A percentile compares a stretch with the other conserved stretches of the same genome.
phyloP scores from a whole-genome alignment of 495 filamentous ascomycete genomes.

The Parmelia sp. region DNA sequence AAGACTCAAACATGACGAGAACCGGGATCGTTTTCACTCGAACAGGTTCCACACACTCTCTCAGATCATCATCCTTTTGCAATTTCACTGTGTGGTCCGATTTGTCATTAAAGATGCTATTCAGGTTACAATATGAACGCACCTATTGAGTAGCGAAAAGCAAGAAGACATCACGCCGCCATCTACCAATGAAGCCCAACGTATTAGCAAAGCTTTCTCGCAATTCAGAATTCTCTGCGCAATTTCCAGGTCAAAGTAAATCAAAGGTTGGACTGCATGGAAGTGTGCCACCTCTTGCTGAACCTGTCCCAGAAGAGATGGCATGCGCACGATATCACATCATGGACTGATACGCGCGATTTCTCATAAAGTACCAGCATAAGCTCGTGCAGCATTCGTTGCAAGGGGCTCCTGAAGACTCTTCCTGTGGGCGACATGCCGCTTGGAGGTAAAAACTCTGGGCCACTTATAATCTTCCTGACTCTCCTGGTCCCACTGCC shows the following conservation, averaged over 20 bases:
- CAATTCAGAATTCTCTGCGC: background rate
- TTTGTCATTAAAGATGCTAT: background rate
- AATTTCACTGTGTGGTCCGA: background rate
- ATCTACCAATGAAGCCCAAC: background rate
- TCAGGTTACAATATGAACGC: background rate
- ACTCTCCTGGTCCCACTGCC: background rate
- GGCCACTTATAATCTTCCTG: background rate
- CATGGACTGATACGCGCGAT: background rate
- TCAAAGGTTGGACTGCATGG: background rate
- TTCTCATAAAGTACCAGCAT: background rate
- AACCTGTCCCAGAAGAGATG: background rate
- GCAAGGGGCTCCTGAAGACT: background rate
- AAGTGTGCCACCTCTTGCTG: background rate
- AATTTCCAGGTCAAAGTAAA: background rate
- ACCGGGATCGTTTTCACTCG: background rate
- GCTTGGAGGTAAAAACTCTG: background rate
- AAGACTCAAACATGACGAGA: background rate
- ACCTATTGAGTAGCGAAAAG: background rate
- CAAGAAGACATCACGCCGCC: background rate
- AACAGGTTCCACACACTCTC: background rate
- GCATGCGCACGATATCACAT: background rate
- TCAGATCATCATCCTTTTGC: background rate
- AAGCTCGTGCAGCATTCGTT: background rate
- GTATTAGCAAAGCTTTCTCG: background rate
- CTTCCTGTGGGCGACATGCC: background rate